Evolutionary conservation across 73 alveolate species (phyloP), one percentile per base, ranked within the genome.

Genomic region (Loxodes magnus): DNA sequence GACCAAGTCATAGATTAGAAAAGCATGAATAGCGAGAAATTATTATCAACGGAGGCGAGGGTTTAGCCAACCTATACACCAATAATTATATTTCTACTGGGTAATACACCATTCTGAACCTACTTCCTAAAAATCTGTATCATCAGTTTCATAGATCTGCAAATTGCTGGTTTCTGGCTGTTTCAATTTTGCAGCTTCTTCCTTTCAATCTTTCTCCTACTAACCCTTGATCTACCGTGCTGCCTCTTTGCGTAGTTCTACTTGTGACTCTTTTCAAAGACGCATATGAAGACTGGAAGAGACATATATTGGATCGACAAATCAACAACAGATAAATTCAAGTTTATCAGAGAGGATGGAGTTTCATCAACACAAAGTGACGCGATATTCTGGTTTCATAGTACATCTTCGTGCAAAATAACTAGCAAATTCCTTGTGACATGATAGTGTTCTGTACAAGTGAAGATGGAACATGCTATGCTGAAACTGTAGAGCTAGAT

Each of bases 401-500:
- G 14, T 15, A 17, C 12, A 10, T 39, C 3, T n/a, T 39, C 14
- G 50, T 82, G 6, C 21, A 37, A 12, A 55, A 70, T 30, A 85
- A 82, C 56, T 84, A 82, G 51, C 74, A 67, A 35, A 73, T 87
- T 51, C 94, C 95, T 10, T 85, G 91, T 31, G 97, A 87, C 64
- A 37, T 81, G 63, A 68, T 87, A 6, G 20, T 87, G 51, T 59
- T 92, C 37, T 74, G 59, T 24, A 69, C 93, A 39, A 56, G 75
- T 31, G 59, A 70, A 46, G 70, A 53, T 37, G 89, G 90, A 15
- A 56, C 53, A 28, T 82, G 93, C 63, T 88, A 44, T 39, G 87
- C 93, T 10, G 99, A 95, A 56, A 92, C 99, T 0, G 90, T 90
- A 64, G 83, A 83, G 56, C 66, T 95, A 43, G 98, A 95, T 71